phyloP scores from a whole-genome alignment of 495 filamentous ascomycete genomes.

The Cudoniella acicularis region DNA sequence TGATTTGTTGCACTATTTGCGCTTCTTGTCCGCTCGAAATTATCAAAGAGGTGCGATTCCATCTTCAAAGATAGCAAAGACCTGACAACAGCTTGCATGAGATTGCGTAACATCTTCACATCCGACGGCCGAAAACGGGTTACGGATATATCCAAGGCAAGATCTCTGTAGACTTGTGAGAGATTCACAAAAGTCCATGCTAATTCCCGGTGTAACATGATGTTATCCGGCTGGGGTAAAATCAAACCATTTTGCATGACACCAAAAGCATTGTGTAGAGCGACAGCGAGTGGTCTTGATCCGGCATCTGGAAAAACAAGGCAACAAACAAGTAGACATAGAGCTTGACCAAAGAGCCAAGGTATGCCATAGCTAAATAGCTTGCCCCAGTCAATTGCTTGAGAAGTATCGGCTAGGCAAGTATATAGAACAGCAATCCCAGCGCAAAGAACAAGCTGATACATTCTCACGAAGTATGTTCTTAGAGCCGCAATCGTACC shows the following conservation, averaged over 20 bases:
- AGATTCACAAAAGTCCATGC: constrained; percentile 48
- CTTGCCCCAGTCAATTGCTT: constrained; percentile 38
- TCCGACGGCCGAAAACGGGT: constrained; percentile 47
- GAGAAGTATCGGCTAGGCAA: constrained; percentile 44
- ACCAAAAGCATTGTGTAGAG: constrained; percentile 40
- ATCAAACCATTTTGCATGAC: constrained; percentile 42
- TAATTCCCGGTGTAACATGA: constrained; percentile 35
- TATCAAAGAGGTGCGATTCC: constrained; percentile 38
- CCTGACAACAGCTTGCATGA: constrained; percentile 49
- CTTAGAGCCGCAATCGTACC: constrained; percentile 45
- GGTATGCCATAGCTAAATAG: constrained; percentile 51
- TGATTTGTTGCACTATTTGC: neutral
- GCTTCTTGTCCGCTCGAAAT: constrained; percentile 7
- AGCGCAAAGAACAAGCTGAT: constrained; percentile 49
- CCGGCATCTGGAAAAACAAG: constrained; percentile 50
- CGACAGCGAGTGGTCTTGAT: constrained; percentile 42
- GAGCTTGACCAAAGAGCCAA: constrained; percentile 51
- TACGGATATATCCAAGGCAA: constrained; percentile 49
- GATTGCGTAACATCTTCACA: constrained; percentile 43
- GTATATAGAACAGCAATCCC: constrained; percentile 52
- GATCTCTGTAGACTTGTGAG: constrained; percentile 51
- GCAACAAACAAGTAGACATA: constrained; percentile 43
- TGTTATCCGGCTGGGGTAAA: constrained; percentile 36
- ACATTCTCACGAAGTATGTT: constrained; percentile 49
- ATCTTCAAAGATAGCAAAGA: constrained; percentile 41